Evolutionary conservation across 441 rosid genomes (phyloP).

Genomic region (Aleurites moluccanus): DNA sequence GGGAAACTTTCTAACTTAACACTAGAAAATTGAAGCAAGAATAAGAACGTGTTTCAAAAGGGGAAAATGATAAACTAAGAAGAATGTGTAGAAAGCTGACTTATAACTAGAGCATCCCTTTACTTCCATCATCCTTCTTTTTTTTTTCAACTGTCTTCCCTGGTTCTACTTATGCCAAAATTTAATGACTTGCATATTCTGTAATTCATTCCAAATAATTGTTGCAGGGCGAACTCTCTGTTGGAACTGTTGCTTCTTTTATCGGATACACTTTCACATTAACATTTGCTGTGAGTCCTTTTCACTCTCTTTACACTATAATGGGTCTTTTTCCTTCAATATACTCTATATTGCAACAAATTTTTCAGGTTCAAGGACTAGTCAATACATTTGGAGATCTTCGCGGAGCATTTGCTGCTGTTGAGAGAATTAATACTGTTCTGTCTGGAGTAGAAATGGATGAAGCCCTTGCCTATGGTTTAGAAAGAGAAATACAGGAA

Average conservation of each 20-base stretch:
- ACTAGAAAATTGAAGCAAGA: not conserved
- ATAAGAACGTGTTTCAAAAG: not conserved
- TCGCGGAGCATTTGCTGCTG: slow-evolving; percentile 81
- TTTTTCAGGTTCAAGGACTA: slow-evolving; percentile 85
- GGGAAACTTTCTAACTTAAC: not conserved
- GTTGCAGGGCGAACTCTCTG: slow-evolving; percentile 83
- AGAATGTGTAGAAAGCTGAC: not conserved
- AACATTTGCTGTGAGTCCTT: slow-evolving; percentile 78
- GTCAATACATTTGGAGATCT: slow-evolving; percentile 95
- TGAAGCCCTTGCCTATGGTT: slow-evolving; percentile 85
- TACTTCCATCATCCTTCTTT: not conserved
- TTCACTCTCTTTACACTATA: slow-evolving; percentile 22
- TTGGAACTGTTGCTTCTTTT: slow-evolving; percentile 88
- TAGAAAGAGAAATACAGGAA: slow-evolving; percentile 74
- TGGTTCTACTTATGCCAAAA: slow-evolving; percentile 2
- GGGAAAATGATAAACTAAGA: not conserved
- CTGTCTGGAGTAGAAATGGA: slow-evolving; percentile 74
- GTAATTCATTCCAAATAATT: slow-evolving; percentile 6
- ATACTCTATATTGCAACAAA: slow-evolving; percentile 18
- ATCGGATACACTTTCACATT: slow-evolving; percentile 93
- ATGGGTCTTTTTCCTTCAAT: slow-evolving; percentile 18
- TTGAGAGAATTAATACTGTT: slow-evolving; percentile 85
- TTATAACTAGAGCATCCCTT: not conserved
- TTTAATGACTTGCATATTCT: not conserved
- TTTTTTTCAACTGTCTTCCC: not conserved